phyloP scores from a whole-genome alignment of 169 alveolate genomes.

The Plasmodium berghei region DNA sequence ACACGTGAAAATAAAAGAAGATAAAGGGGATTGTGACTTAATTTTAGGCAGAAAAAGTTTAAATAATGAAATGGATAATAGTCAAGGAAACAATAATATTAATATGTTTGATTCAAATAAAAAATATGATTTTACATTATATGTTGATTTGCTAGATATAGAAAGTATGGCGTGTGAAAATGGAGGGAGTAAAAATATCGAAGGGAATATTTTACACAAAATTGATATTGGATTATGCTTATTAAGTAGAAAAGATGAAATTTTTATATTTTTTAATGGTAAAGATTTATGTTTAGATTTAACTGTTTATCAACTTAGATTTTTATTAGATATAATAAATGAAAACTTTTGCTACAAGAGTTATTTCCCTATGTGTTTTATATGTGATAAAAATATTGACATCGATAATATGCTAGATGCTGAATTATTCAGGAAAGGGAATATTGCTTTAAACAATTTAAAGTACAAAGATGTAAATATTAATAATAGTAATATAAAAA shows the following conservation, averaged over 20 bases:
- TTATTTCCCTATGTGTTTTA: conserved; percentile 73
- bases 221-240: conserved; percentile 53
- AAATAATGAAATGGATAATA: neutral
- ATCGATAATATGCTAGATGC: conserved; percentile 44
- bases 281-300: conserved; percentile 54
- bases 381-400: conserved; percentile 43
- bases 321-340: conserved; percentile 71
- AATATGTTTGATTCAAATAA: neutral
- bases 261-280: conserved; percentile 60
- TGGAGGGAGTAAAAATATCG: conserved; percentile 74
- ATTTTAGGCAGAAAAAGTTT: too few relatives aligned
- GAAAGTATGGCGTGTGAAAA: conserved; percentile 76
- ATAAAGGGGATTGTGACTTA: neutral
- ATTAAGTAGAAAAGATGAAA: conserved; percentile 44
- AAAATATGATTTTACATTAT: conserved; percentile 67
- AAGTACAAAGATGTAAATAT: neutral
- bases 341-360: conserved; percentile 76
- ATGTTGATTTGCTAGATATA: conserved; percentile 54
- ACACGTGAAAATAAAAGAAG: neutral
- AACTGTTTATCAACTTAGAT: conserved; percentile 60
- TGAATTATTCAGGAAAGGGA: conserved; percentile 59
- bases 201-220: conserved; percentile 68
- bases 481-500: neutral
- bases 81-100: neutral
- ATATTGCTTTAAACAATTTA: conserved; percentile 34